Percentiles rank a stretch among this genome's conserved stretches.
phyloP scores from a whole-genome alignment of 768 basidiomycete species.

The Royoungia palumana region DNA sequence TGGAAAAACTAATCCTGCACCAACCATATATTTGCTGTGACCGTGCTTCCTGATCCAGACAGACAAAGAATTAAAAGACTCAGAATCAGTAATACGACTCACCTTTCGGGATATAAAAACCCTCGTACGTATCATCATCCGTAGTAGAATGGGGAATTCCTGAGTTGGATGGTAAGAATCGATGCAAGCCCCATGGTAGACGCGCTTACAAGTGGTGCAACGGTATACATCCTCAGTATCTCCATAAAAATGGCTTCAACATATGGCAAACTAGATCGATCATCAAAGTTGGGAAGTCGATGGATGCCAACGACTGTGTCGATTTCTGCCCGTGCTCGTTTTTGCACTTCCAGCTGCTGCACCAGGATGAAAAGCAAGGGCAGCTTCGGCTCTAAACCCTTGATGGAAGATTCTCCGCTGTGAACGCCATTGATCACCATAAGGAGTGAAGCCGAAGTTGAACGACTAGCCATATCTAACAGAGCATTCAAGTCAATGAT shows the following conservation, averaged over 20 bases:
- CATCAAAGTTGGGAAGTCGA: background rate
- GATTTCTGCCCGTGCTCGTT: background rate
- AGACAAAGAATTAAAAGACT: too few relatives aligned
- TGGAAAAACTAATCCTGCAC: too few relatives aligned
- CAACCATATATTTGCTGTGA: too few relatives aligned
- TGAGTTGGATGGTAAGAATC: background rate
- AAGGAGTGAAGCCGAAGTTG: too few relatives aligned
- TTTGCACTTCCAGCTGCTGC: background rate
- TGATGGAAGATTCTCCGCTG: too few relatives aligned
- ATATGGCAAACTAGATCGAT: background rate
- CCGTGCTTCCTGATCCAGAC: too few relatives aligned
- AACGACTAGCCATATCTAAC: too few relatives aligned
- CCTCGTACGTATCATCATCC: background rate
- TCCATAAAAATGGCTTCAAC: background rate
- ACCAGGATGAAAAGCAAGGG: conserved; percentile 8
- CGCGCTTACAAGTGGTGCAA: background rate
- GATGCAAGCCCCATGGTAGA: background rate
- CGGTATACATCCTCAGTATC: background rate
- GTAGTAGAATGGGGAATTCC: background rate
- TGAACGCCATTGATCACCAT: too few relatives aligned
- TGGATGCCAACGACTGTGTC: background rate
- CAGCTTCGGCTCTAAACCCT: background rate
- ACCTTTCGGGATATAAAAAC: background rate
- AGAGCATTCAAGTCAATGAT: too few relatives aligned
- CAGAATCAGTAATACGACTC: too few relatives aligned